Percentiles rank a stretch among this genome's conserved stretches.
Evolutionary conservation across 352 stramenopile genomes (phyloP).

Genomic region (Pythium sp.): DNA sequence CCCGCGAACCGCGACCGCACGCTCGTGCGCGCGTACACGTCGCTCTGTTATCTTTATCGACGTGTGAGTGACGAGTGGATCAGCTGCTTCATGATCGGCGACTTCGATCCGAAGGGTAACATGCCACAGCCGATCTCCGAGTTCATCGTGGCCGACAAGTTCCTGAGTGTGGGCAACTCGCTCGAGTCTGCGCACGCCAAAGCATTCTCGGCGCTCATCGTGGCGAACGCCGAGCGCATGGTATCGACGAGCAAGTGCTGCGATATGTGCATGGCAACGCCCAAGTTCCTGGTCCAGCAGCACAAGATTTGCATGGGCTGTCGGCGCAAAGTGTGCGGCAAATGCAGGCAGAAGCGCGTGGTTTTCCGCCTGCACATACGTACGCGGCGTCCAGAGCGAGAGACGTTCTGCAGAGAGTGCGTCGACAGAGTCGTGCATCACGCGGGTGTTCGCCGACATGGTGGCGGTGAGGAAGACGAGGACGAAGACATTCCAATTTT

Average conservation of each 20-base stretch:
- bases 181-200: conserved; percentile 49
- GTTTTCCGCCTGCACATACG: conserved; percentile 50
- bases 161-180: conserved; percentile 45
- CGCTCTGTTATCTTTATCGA: conserved; percentile 64
- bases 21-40: conserved; percentile 39
- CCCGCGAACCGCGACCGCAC: conserved; percentile 30
- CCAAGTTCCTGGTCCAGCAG: conserved; percentile 31
- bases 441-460: conserved; percentile 11
- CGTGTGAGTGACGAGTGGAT: conserved; percentile 50
- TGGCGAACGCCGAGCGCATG: conserved; percentile 30
- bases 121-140: conserved; percentile 39
- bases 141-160: conserved; percentile 39
- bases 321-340: conserved; percentile 45
- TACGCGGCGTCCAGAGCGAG: conserved; percentile 38
- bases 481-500: conserved; percentile 22
- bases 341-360: conserved; percentile 43
- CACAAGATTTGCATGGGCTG: conserved; percentile 56
- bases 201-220: conserved; percentile 47
- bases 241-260: conserved; percentile 35
- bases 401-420: conserved; percentile 56
- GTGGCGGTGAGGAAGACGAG: conserved; percentile 27
- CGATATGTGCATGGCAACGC: conserved; percentile 42
- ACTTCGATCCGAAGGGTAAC: conserved; percentile 36
- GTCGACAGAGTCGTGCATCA: conserved; percentile 40
- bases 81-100: conserved; percentile 57